Base-by-base conservation (phyloP, 768 basidiomycete genomes). In the Gelatoporia subvermispora region DNA sequence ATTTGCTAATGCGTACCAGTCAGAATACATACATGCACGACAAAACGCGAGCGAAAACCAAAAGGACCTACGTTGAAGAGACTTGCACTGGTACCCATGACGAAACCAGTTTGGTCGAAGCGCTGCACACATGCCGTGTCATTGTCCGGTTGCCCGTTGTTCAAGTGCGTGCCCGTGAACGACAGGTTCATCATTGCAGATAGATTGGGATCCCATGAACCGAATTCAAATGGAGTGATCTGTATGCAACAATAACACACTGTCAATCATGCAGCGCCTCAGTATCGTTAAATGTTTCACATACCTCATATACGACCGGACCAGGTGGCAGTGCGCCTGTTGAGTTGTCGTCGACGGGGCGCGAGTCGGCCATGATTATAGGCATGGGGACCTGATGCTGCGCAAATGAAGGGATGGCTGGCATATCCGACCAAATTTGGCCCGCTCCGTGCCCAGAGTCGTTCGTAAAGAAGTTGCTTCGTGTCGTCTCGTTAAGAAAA, bases 61-160 rank as follows among this genome's bases (percentile, higher is more conserved):
- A 31, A 31, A 5, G 16, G 9, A 55, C 67, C 41, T 56, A 81
- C 83, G 52, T 81, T 81, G 64, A 85, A 85, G 23, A 84, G 60
- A 57, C 77, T 84, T 20, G 84, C 77, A 40, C 85, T 88, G 2
- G 80, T 81, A 10, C 88, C 88, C 74, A 88, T 85, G 34, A 89
- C 60, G 59, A 87, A 91, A 0, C 74, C 76, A 0, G 73, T 81
- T 62, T 84, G 82, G 59, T 88, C 85, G 53, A 88, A 88, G 8
- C 80, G 81, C 7, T 73, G 76, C n/a, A 82, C 81, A 61, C 90
- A 93, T 2, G 77, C 65, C 3, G 79, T 75, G 3, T 67, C 60
- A 52, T 77, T 81, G 15, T 65, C 67, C 0, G 84, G 74, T 49
- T 69, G 58, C 3, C 85, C 87, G 48, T 83, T 76, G 20, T 65